These are phyloP conservation scores for Yarrowia osloensis DNA, from an alignment of 805 yeast genomes.

Conservation along the genomic window DNA sequence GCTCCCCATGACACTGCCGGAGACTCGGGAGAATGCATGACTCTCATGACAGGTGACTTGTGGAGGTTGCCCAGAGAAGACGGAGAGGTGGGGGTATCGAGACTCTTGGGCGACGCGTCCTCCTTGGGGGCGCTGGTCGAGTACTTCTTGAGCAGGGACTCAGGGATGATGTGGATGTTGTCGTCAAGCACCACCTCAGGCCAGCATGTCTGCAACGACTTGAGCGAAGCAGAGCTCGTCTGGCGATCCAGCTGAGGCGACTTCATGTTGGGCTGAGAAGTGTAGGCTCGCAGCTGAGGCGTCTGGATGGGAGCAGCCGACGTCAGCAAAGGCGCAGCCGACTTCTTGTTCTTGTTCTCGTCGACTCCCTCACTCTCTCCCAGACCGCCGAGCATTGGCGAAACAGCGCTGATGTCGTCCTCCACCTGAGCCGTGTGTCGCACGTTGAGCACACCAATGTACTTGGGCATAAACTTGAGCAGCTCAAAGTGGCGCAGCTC, in stretches of 20 bases:
- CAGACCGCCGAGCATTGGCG: conserved; percentile 19
- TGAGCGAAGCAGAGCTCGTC: conserved; percentile 23
- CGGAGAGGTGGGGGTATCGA: conserved; percentile 5
- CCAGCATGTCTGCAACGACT: conserved; percentile 38
- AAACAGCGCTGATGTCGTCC: conserved; percentile 32
- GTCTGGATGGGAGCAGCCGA: conserved; percentile 1
- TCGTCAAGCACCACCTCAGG: conserved; percentile 92
- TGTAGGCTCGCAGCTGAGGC: conserved; percentile 1
- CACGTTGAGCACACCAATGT: conserved; percentile 92
- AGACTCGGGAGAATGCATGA: conserved; percentile 23
- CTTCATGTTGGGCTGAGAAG: conserved; percentile 24
- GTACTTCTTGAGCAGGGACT: conserved; percentile 67
- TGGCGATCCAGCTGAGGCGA: conserved; percentile 15
- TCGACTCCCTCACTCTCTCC: neutral
- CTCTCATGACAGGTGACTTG: conserved; percentile 23
- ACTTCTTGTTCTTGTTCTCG: neutral
- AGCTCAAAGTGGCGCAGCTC: conserved; percentile 77
- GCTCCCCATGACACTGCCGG: conserved; percentile 49
- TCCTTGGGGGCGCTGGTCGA: conserved; percentile 41
- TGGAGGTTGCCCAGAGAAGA: conserved; percentile 10
- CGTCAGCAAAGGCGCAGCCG: neutral
- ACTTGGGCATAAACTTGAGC: conserved; percentile 84
- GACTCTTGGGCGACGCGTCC: conserved; percentile 9
- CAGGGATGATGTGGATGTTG: conserved; percentile 88
- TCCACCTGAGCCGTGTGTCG: conserved; percentile 58